Evolutionary conservation across 2,329 filamentous ascomycete species (phyloP).

Genomic region (Biscogniauxia mediterranea): DNA sequence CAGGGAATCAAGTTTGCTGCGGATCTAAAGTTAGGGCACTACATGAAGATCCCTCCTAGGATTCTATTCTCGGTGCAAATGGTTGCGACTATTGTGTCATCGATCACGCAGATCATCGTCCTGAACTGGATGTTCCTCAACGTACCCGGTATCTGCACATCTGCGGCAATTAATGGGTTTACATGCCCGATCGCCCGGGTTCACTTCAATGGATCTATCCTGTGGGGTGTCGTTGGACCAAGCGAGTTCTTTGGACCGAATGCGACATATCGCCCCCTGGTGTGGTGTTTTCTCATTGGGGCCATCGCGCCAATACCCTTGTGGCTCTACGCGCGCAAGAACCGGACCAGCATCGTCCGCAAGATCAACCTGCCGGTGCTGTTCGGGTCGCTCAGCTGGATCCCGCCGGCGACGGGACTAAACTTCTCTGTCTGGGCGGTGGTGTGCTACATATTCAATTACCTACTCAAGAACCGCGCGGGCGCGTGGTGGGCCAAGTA

Average conservation of each 20-base stretch:
- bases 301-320: conserved; percentile 71
- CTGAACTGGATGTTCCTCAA: conserved; percentile 88
- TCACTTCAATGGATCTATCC: conserved; percentile 85
- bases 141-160: conserved; percentile 74
- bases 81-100: conserved; percentile 71
- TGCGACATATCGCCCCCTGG: conserved; percentile 71
- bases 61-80: conserved; percentile 78
- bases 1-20: conserved; percentile 88
- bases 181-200: conserved; percentile 84
- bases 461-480: conserved; percentile 66
- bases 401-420: conserved; percentile 80
- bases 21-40: conserved; percentile 83
- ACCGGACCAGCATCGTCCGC: conserved; percentile 61
- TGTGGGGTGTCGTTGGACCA: conserved; percentile 87
- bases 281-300: conserved; percentile 81
- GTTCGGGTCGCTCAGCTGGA: conserved; percentile 81
- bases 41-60: conserved; percentile 84
- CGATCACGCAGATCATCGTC: conserved; percentile 76
- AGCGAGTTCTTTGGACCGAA: conserved; percentile 75
- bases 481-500: conserved; percentile 87
- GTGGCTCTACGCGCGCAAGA: conserved; percentile 66
- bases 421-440: conserved; percentile 88
- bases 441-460: conserved; percentile 84
- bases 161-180: conserved; percentile 80
- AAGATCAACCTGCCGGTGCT: conserved; percentile 81